Evolutionary conservation across 2,329 filamentous ascomycete species (phyloP), one percentile per base, ranked within the genome.

Genomic region (Stagonosporopsis cucurbitacearum): DNA sequence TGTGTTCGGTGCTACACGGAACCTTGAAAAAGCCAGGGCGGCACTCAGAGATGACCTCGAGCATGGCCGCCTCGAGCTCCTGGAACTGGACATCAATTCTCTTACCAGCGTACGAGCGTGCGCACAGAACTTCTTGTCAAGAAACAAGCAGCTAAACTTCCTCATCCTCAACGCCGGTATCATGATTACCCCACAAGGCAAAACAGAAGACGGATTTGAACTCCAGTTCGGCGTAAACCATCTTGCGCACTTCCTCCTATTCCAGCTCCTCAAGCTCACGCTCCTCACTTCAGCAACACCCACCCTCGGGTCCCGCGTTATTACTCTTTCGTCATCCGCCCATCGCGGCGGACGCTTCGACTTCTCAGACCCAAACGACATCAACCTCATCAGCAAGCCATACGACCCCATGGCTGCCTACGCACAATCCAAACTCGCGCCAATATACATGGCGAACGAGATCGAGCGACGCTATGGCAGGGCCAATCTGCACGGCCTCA

Each of bases 371-470:
- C 32, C 20, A n/a, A 32, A 49, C 13, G 15, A 35, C 6, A 42
- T 41, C 22, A 42, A 50, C 28, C n/a, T 48, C 26, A n/a, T 13
- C 28, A 15, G n/a, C 22, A 23, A 7, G 15, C 33, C 17, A 17
- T 19, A 19, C 33, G 33, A 35, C 33, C 15, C 33, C n/a, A 19
- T 35, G 12, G 15, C 33, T 17, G 33, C 78, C 1, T 86, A 84
- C 57, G 78, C 71, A 0, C 78, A 82, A 54, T 75, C 77, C 36
- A 86, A 85, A 63, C 74, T 78, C 0, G 81, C 82, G 81, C 80
- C n/a, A 46, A 75, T 84, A 20, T 82, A 78, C 62, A 77, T 81
- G 52, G 78, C 81, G 6, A 83, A 81, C 57, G 76, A 82, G 48
- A 73, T 84, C 25, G 80, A 85, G 32, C 74, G 81, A 1, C 76